Conservation (phyloP, 371 early-diverging fungal species). For the Rhizopus delemar region DNA sequence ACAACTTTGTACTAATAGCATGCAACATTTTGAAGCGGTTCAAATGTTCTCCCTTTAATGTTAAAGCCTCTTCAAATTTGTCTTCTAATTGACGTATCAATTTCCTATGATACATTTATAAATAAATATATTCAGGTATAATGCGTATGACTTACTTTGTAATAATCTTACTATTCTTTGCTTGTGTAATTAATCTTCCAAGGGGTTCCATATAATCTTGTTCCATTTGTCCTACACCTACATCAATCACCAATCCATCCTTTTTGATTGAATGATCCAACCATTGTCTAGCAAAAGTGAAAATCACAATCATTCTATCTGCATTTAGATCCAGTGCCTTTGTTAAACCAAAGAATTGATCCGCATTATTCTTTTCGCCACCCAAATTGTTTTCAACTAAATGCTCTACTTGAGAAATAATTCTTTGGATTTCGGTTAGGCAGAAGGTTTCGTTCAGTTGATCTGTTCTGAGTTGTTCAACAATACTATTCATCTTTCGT, state of each 20-base stretch:
- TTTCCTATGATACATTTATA: conserved; percentile 51
- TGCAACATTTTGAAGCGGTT: conserved; percentile 56
- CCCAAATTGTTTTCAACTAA: conserved; percentile 63
- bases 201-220: conserved; percentile 61
- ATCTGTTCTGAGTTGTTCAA: conserved; percentile 75
- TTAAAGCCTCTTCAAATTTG: conserved; percentile 55
- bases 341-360: conserved; percentile 59
- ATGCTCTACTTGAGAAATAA: conserved; percentile 69
- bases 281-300: conserved; percentile 51
- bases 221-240: conserved; percentile 55
- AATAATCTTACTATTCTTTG: conserved; percentile 63
- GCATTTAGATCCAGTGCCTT: conserved; percentile 64
- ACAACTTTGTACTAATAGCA: conserved; percentile 53
- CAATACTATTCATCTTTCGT: conserved; percentile 66
- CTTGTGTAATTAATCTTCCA: conserved; percentile 54
- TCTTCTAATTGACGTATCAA: conserved; percentile 68
- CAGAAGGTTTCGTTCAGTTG: conserved; percentile 65
- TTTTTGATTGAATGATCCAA: conserved; percentile 37
- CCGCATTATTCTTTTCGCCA: conserved; percentile 39
- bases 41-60: conserved; percentile 52
- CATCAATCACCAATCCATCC: conserved; percentile 29
- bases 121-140: background rate
- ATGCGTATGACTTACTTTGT: conserved; percentile 46
- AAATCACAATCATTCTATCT: conserved; percentile 66
- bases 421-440: conserved; percentile 63